A percentile compares a stretch with the other conserved stretches of the same genome.
phyloP scores from a whole-genome alignment of 2,329 filamentous ascomycete genomes.

The Penicillium sp. region DNA sequence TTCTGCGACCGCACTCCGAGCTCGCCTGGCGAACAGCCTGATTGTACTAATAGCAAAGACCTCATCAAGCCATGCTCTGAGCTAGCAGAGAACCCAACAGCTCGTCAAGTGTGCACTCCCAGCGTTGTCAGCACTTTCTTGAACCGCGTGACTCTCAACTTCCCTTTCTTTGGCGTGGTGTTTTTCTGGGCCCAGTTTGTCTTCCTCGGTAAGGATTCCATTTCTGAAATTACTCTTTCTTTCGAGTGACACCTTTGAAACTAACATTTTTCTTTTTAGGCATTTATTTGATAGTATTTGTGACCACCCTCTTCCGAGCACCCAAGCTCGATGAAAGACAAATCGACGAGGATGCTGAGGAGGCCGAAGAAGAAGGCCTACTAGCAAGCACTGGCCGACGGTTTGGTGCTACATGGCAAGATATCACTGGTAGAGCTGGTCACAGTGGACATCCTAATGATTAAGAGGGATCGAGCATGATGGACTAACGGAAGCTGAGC shows the following conservation, averaged over 20 bases:
- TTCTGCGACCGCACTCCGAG: conserved; percentile 79
- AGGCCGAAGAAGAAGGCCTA: conserved; percentile 91
- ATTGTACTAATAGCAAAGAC: conserved; percentile 71
- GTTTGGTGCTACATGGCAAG: conserved; percentile 87
- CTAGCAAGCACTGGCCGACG: conserved; percentile 81
- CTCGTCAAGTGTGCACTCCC: conserved; percentile 83
- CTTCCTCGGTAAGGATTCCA: conserved; percentile 68
- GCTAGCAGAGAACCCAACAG: conserved; percentile 70
- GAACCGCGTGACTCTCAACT: conserved; percentile 90
- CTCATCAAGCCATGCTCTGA: conserved; percentile 85
- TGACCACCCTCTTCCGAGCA: conserved; percentile 79
- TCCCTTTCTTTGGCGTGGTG: conserved; percentile 91
- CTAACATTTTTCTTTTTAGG: conserved; percentile 34
- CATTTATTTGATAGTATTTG: conserved; percentile 80
- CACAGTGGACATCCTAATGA: conserved; percentile 19
- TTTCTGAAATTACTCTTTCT: neutral
- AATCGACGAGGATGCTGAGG: conserved; percentile 86
- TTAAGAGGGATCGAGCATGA: neutral
- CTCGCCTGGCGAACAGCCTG: conserved; percentile 69
- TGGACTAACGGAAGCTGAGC: neutral
- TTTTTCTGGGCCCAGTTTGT: conserved; percentile 96
- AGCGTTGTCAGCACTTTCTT: conserved; percentile 91
- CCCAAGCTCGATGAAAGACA: conserved; percentile 77
- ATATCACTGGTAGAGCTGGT: conserved; percentile 70
- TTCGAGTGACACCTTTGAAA: neutral